Percentiles rank a stretch among this genome's conserved stretches.
Evolutionary conservation across 768 basidiomycete genomes (phyloP).

Genomic region (Mycena crocata): DNA sequence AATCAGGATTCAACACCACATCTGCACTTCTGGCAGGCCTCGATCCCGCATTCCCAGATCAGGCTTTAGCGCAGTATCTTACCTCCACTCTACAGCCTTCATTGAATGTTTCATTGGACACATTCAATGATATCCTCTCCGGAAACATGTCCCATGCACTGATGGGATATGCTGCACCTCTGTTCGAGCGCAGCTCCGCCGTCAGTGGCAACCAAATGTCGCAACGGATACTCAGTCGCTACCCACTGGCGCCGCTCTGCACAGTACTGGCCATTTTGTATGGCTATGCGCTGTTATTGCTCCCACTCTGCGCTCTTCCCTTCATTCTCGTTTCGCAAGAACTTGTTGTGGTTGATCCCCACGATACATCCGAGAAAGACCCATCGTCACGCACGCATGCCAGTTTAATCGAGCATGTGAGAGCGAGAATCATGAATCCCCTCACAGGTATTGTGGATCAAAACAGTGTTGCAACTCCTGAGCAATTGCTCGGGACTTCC

Average conservation of each 20-base stretch:
- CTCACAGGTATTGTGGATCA: no score
- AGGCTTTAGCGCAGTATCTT: slow-evolving; percentile 8
- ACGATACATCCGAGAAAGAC: no score
- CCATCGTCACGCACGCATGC: no score
- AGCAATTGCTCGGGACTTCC: no score
- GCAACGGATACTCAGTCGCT: neutral
- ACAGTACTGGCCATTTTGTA: slow-evolving; percentile 5
- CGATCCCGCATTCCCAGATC: slow-evolving; percentile 9
- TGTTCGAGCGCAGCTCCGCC: slow-evolving; percentile 2
- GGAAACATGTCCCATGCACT: slow-evolving; percentile 11
- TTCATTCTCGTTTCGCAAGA: no score
- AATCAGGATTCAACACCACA: slow-evolving; percentile 14
- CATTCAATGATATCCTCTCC: neutral
- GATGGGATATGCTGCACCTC: slow-evolving; percentile 16
- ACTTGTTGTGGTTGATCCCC: no score
- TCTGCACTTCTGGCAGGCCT: slow-evolving; percentile 18
- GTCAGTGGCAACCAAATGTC: neutral
- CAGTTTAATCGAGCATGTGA: no score
- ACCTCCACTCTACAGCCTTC: slow-evolving; percentile 11
- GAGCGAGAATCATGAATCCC: no score
- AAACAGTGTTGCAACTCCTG: no score
- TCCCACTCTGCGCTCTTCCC: no score
- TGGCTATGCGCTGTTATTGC: neutral
- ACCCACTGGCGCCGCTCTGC: slow-evolving; percentile 11
- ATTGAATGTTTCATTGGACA: neutral